Evolutionary conservation across 2,329 filamentous ascomycete genomes (phyloP).

Genomic region (Elsinoe australis): DNA sequence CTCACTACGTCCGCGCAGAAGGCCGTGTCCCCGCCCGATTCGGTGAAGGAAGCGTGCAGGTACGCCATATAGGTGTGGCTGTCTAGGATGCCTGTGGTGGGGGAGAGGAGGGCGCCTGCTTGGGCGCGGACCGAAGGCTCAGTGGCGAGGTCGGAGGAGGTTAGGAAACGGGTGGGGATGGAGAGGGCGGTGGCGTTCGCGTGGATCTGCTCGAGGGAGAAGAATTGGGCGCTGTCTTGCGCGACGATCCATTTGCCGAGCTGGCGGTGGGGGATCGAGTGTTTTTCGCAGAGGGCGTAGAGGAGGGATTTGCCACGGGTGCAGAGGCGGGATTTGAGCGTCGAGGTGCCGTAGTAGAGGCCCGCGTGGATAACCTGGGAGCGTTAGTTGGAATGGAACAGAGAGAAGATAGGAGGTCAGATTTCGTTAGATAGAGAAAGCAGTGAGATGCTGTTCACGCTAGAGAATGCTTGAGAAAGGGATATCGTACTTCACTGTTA

Average conservation of each 20-base stretch:
- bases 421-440: neutral
- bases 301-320: slow-evolving; percentile 66
- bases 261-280: slow-evolving; percentile 62
- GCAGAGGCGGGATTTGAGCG: slow-evolving; percentile 79
- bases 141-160: slow-evolving; percentile 50
- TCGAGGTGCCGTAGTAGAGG: slow-evolving; percentile 71
- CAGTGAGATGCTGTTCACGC: neutral
- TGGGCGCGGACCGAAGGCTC: slow-evolving; percentile 71
- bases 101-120: slow-evolving; percentile 70
- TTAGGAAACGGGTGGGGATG: slow-evolving; percentile 67
- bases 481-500: slow-evolving; percentile 65
- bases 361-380: slow-evolving; percentile 81
- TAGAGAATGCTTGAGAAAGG: neutral
- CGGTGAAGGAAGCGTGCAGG: slow-evolving; percentile 68
- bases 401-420: neutral
- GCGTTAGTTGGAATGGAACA: slow-evolving; percentile 2
- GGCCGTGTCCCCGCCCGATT: slow-evolving; percentile 66
- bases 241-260: slow-evolving; percentile 94
- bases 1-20: slow-evolving; percentile 58
- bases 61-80: slow-evolving; percentile 76
- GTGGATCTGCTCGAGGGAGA: slow-evolving; percentile 52
- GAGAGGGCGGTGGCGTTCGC: slow-evolving; percentile 46
- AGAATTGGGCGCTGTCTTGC: slow-evolving; percentile 64
- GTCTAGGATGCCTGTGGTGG: slow-evolving; percentile 84
- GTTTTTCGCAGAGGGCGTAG: slow-evolving; percentile 65